Evolutionary conservation across 208 protist species (phyloP).

Genomic region (Tritrichomonas musculus): DNA sequence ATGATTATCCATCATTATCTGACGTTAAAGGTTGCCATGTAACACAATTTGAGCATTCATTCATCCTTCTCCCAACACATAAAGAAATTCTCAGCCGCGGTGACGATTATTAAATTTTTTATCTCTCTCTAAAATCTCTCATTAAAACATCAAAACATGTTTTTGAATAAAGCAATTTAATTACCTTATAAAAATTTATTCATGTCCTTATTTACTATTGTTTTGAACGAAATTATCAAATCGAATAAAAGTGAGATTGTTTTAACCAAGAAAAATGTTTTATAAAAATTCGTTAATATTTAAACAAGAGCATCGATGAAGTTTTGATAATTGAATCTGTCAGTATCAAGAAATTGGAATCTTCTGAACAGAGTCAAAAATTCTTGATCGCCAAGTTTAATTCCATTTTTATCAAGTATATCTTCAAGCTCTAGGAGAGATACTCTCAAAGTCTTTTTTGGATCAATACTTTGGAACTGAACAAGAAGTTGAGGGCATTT

Average conservation of each 20-base stretch:
- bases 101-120: slow-evolving; percentile 50
- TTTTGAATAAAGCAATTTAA: too few species aligned
- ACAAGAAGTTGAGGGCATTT: too few species aligned
- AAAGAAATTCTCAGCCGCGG: slow-evolving; percentile 53
- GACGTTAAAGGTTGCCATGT: slow-evolving; percentile 90
- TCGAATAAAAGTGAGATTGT: too few species aligned
- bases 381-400: background rate
- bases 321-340: background rate
- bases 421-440: too few species aligned
- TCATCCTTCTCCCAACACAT: slow-evolving; percentile 44
- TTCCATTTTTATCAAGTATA: too few species aligned
- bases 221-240: too few species aligned
- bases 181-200: too few species aligned
- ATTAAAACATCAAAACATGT: too few species aligned
- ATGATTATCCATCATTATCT: slow-evolving; percentile 88
- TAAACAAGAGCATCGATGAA: background rate
- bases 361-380: background rate
- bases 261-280: background rate
- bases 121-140: too few species aligned
- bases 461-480: too few species aligned
- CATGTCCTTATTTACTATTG: too few species aligned
- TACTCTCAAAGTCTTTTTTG: too few species aligned
- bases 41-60: slow-evolving; percentile 73
- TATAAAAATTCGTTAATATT: background rate
- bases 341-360: background rate